Evolutionary conservation across 1,284 basidiomycete species (phyloP).

Genomic region (Anthracocystis panici-leucophaei): DNA sequence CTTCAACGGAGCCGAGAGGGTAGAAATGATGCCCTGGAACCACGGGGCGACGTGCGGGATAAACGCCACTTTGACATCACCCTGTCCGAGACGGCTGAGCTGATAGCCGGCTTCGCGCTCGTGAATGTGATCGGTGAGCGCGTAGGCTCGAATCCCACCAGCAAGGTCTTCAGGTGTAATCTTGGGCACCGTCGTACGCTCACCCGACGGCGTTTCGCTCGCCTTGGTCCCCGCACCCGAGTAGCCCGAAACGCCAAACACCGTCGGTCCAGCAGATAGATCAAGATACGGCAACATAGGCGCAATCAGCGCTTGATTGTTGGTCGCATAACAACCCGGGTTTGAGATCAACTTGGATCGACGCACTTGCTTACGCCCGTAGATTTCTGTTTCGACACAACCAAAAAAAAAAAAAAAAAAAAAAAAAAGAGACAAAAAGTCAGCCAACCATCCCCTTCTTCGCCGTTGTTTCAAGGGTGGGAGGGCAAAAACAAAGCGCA

Average conservation of each 20-base stretch:
- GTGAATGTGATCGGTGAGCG: slow-evolving; percentile 97
- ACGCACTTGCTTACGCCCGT: slow-evolving; percentile 80
- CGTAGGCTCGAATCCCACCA: slow-evolving; percentile 84
- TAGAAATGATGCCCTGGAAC: slow-evolving; percentile 95
- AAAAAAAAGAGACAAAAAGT: too few relatives aligned
- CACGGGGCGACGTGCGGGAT: slow-evolving; percentile 89
- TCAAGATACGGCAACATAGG: slow-evolving; percentile 79
- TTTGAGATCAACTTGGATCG: slow-evolving; percentile 88
- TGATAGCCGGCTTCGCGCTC: slow-evolving; percentile 92
- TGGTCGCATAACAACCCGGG: slow-evolving; percentile 96
- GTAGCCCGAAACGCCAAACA: slow-evolving; percentile 94
- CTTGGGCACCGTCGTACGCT: slow-evolving; percentile 79
- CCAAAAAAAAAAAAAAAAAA: background rate
- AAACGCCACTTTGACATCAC: slow-evolving; percentile 81
- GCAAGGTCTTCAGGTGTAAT: slow-evolving; percentile 80
- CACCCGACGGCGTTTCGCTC: slow-evolving; percentile 34
- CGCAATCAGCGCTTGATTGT: slow-evolving; percentile 88
- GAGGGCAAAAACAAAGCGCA: background rate
- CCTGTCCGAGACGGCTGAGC: slow-evolving; percentile 76
- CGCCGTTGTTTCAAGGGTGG: background rate
- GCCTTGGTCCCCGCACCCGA: slow-evolving; percentile 92
- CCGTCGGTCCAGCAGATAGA: slow-evolving; percentile 72
- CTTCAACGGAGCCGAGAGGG: slow-evolving; percentile 83
- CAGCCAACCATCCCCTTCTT: too few relatives aligned
- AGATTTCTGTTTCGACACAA: slow-evolving; percentile 78